Evolutionary conservation across 1,139 yeast species (phyloP).

Genomic region (Wickerhamiella pararugosa): DNA sequence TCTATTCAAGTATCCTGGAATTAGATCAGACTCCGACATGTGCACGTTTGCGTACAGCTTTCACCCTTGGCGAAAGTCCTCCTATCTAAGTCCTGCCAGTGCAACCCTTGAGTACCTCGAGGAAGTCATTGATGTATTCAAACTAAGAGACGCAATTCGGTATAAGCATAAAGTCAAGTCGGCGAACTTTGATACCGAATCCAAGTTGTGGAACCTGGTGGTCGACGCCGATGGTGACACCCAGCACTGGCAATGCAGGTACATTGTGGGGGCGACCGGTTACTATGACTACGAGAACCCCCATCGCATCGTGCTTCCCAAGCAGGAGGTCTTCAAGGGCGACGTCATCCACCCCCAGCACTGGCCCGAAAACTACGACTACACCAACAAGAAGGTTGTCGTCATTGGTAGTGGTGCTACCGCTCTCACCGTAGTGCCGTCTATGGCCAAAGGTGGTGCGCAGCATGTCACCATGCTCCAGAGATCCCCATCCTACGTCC

Average conservation of each 20-base stretch:
- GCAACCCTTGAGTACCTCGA: slow-evolving; percentile 1
- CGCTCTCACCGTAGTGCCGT: slow-evolving; percentile 5
- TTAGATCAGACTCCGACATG: slow-evolving; percentile 5
- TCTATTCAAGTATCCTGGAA: slow-evolving; percentile 6
- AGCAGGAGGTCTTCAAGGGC: slow-evolving; percentile 5
- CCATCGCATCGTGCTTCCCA: not conserved
- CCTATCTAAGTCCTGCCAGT: slow-evolving; percentile 4
- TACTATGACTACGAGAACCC: slow-evolving; percentile 5
- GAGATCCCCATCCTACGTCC: slow-evolving; percentile 4
- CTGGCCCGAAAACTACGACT: slow-evolving; percentile 3
- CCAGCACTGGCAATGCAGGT: not conserved
- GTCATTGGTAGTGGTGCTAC: slow-evolving; percentile 7
- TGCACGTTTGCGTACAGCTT: slow-evolving; percentile 2
- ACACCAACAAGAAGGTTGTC: slow-evolving; percentile 5
- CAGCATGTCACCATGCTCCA: slow-evolving; percentile 4
- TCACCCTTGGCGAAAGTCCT: slow-evolving; percentile 5
- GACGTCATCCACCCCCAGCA: slow-evolving; percentile 3
- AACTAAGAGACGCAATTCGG: not conserved
- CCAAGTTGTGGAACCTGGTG: not conserved
- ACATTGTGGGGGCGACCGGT: slow-evolving; percentile 3
- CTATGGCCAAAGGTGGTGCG: slow-evolving; percentile 1
- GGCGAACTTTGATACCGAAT: not conserved
- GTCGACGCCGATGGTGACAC: not conserved
- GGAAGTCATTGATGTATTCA: not conserved
- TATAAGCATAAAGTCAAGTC: not conserved